Evolutionary conservation across 2,329 filamentous ascomycete species (phyloP), one percentile per base, ranked within the genome.

Genomic region (Rhinocladiella similis): DNA sequence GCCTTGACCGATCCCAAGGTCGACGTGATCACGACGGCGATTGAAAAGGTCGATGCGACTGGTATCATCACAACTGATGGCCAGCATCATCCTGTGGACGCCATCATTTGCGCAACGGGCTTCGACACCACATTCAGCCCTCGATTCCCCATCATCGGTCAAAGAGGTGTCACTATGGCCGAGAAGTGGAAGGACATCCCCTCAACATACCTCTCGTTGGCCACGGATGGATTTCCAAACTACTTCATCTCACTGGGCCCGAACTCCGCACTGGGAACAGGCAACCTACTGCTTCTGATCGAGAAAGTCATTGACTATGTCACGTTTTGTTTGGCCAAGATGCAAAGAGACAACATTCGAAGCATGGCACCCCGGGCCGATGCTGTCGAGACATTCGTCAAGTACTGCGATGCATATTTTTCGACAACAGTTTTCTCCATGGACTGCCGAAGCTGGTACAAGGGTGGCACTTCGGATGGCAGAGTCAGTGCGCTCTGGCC

Each of bases 401-500:
- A 57, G 16, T 57, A 49, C 42, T 48, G 46, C 18, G 48, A 60
- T 18, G 4, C 7, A 12, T 63, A 60, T 25, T 60, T 63, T 14
- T 27, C 45, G n/a, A 49, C 19, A 7, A 60, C 57, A 1, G 57
- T 63, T 6, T 60, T 48, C 54, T 54, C 36, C n/a, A 13, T 53
- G 10, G 45, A 56, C 20, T 63, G 60, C 51, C 38, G 48, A 14
- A 47, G 42, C 10, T 74, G 72, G 72, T 74, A 73, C 63, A 77
- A 78, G 61, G 47, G 48, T 35, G 69, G 13, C 67, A 77, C 46
- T 3, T 39, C 48, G 2, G 46, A 50, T 25, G 75, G 75, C 12
- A 67, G 73, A 45, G 69, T 79, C 29, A 69, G 72, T n/a, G 76
- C 75, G 1, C 64, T 74, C 12, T 78, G 72, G 67, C 71, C 73